phyloP scores from a whole-genome alignment of 768 basidiomycete genomes.

The Hygrophorus russula region DNA sequence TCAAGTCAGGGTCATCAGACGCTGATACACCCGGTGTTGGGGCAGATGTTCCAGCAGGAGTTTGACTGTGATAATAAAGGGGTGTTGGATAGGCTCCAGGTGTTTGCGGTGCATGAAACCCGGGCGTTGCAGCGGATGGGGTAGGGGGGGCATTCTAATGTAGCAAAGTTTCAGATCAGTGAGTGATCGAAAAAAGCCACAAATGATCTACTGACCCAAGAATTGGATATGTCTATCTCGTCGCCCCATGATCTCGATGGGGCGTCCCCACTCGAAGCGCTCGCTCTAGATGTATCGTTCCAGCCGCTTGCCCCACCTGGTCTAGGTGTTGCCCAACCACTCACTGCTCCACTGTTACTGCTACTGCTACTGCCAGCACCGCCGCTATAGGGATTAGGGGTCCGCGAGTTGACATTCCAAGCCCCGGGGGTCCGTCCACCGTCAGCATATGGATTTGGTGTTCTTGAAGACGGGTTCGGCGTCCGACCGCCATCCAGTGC shows the following conservation, averaged over 20 bases:
- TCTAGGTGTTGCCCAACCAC: constrained; percentile 7
- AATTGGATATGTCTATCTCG: constrained; percentile 15
- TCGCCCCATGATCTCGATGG: constrained; percentile 7
- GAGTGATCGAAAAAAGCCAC: constrained; percentile 14
- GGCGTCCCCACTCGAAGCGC: constrained; percentile 13
- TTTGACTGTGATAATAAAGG: constrained; percentile 6
- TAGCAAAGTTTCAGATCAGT: constrained; percentile 1
- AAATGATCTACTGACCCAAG: constrained; percentile 11
- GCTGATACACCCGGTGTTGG: constrained; percentile 25
- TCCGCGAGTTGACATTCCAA: constrained; percentile 48
- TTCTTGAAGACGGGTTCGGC: constrained; percentile 48
- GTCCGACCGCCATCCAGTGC: constrained; percentile 43
- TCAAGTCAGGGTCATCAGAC: too few species aligned
- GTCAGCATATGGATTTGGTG: constrained; percentile 60
- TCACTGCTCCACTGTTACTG: constrained; percentile 33
- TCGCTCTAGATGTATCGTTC: constrained; percentile 5
- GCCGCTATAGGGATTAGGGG: constrained; percentile 59
- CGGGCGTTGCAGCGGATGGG: constrained; percentile 33
- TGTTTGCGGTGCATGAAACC: constrained; percentile 21
- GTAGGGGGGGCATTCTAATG: constrained; percentile 42
- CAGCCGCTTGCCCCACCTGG: constrained; percentile 6
- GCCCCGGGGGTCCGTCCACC: constrained; percentile 63
- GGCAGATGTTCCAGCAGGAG: constrained; percentile 18
- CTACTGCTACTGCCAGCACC: constrained; percentile 37
- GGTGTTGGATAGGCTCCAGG: constrained; percentile 15